Base-by-base conservation (phyloP, 225 moss, liverwort and hornwort genomes). In the Climacium dendroides region DNA sequence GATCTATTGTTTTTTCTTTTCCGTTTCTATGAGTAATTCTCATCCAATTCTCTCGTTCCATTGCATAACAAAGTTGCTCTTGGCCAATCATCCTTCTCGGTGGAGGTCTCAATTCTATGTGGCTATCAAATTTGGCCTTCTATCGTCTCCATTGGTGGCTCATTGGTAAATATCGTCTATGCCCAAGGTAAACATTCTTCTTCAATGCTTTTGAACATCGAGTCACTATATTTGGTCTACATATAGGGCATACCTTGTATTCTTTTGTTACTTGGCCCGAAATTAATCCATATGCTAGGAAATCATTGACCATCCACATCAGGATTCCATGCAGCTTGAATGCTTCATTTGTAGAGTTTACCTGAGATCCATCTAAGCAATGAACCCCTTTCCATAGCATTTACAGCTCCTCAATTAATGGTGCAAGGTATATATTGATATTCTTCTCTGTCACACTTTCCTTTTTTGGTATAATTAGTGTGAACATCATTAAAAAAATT, bases 1-100 rank as follows among this genome's bases (percentile, higher is more conserved):
- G 59, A 12, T 59, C 59, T 25, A 3, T 16, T 4, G 0, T 3
- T 4, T 26, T 0, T 2, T 5, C 6, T 26, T 3, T 6, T 5
- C 7, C 18, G 6, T 11, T 10, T 1, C 3, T 9, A 34, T 4
- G 18, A 64, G 1, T 1, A 4, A 4, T 34, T 34, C 34, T 19
- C 18, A 30, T 8, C 64, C 64, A 34, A 2, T 64, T 34, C 4
- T 64, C 19, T 64, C 8, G 10, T 0, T 64, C 17, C 18, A 34
- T 4, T 10, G 4, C 34, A 64, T 34, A 64, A 34, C 34, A 9
- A 30, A 64, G 34, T 34, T 34, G 34, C 15, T 34, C 18, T 34
- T 0, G 9, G 5, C 64, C 5, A 64, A 0, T 64, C 30, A 64
- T 17, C 64, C 18, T 64, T 18, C 34, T 64, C 0, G 34, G 45